Evolutionary conservation across 2,329 filamentous ascomycete species (phyloP), one percentile per base, ranked within the genome.

Genomic region (Aspergillus neotritici): DNA sequence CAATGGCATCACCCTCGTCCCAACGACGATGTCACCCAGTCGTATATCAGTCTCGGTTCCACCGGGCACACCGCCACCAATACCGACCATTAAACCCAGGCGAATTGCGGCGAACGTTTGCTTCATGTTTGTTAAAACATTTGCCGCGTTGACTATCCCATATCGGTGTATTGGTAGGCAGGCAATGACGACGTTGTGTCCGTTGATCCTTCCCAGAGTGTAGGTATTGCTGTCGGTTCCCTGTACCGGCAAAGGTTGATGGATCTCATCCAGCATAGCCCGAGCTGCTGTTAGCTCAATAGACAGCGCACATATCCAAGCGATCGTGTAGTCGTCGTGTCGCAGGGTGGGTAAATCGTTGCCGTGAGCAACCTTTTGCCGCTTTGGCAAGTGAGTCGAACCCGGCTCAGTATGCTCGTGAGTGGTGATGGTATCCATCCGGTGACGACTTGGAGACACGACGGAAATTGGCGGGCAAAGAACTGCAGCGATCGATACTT

Each of bases 1-100:
- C 32, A 40, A 50, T 14, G 55, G 54, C 9, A 57, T 41, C 5
- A 58, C 54, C 9, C 45, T 50, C 16, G 34, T 48, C 25, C 53
- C 47, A 5, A 59, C 40, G 7, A 58, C 56, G 10, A 59, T 44
- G 31, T 59, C 53, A 14, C 56, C 55, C 9, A 59, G 41, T 3
- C 51, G 48, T 32, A 58, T 34, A 43, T 56, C 51, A 14, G 17
- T 13, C n/a, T 40, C 16, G 41, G 17, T 3, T 5, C 17, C 21
- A 25, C 35, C 38, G 1, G 53, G 56, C 3, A 50, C 46, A 9
- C 53, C 55, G 4, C 55, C 53, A 5, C 46, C 55, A 25, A 57
- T 54, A 9, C 53, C 56, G 1, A 54, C 48, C 44, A 58, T 44
- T 14, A 58, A 29, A 13, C 44, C 33, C 5, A 50, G 13, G 4